Conservation (phyloP, 1,284 basidiomycete species). For the Rhodotorula sp. region DNA sequence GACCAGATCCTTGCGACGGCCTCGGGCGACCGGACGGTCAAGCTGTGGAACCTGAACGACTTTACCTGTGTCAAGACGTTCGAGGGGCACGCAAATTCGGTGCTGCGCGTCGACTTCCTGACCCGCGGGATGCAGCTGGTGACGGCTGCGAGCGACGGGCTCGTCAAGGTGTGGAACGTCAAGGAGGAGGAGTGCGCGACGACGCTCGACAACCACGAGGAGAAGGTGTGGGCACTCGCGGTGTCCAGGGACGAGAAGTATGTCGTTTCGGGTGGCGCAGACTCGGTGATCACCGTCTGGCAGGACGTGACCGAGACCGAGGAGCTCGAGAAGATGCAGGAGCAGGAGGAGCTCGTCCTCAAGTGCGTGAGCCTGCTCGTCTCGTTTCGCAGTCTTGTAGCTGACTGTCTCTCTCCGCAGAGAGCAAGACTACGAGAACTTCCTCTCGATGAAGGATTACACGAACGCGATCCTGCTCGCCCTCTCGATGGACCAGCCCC, state of each 20-base stretch:
- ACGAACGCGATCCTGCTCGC: conserved; percentile 85
- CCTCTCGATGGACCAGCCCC: conserved; percentile 87
- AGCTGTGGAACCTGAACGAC: conserved; percentile 89
- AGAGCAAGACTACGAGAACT: conserved; percentile 94
- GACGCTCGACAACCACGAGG: conserved; percentile 94
- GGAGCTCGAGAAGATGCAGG: conserved; percentile 67
- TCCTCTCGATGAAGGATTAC: conserved; percentile 83
- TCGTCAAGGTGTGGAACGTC: conserved; percentile 95
- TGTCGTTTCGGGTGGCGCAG: conserved; percentile 88
- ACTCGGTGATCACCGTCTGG: conserved; percentile 92
- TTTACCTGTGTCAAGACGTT: conserved; percentile 91
- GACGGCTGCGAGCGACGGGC: conserved; percentile 84
- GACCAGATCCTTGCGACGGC: conserved; percentile 88
- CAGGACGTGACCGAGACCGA: conserved; percentile 82
- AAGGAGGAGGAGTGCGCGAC: conserved; percentile 79
- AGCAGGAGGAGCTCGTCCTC: conserved; percentile 68
- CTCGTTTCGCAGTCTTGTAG: conserved; percentile 2
- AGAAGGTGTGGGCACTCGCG: conserved; percentile 93
- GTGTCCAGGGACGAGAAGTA: conserved; percentile 72
- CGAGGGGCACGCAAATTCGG: conserved; percentile 95
- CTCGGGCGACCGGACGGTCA: conserved; percentile 90
- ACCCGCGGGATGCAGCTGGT: conserved; percentile 81
- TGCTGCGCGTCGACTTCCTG: conserved; percentile 88
- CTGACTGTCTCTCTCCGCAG: conserved; percentile 52
- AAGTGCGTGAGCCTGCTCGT: conserved; percentile 60